Conservation (phyloP, 176 grass and related monocot genomes). For the Dendrocalamus sinicus region DNA sequence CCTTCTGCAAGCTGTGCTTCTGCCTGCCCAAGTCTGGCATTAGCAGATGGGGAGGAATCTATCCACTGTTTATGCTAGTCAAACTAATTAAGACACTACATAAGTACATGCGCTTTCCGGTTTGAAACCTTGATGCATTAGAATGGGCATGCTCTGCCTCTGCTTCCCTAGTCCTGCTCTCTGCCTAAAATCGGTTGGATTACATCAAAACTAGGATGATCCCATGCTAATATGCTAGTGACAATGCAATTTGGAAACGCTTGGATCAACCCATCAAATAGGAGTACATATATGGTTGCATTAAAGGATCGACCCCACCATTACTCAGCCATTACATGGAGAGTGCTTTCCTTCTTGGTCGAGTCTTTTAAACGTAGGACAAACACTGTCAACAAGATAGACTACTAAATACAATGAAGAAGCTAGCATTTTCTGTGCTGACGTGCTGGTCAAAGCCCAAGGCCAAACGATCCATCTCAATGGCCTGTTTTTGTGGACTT, state of each 20-base stretch:
- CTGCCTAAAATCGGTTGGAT: constrained; percentile 7
- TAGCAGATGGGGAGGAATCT: background rate
- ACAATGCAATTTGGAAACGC: background rate
- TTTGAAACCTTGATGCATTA: background rate
- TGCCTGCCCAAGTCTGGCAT: background rate
- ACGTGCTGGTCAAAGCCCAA: constrained; percentile 1
- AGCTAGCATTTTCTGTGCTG: background rate
- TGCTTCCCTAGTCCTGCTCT: background rate
- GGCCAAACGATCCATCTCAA: background rate
- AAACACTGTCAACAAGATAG: background rate
- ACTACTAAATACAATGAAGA: background rate
- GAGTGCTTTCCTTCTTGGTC: background rate
- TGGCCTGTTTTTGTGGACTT: background rate
- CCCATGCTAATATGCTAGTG: background rate
- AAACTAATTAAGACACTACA: background rate
- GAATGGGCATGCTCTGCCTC: background rate
- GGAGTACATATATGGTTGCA: background rate
- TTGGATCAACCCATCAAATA: background rate
- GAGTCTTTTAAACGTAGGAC: background rate
- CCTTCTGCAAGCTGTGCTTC: background rate
- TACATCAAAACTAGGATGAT: background rate
- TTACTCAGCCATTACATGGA: background rate
- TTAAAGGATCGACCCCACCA: background rate
- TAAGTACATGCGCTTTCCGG: background rate
- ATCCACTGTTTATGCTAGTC: background rate